Evolutionary conservation across 805 yeast species (phyloP).

Genomic region (Ogataea degrootiae): DNA sequence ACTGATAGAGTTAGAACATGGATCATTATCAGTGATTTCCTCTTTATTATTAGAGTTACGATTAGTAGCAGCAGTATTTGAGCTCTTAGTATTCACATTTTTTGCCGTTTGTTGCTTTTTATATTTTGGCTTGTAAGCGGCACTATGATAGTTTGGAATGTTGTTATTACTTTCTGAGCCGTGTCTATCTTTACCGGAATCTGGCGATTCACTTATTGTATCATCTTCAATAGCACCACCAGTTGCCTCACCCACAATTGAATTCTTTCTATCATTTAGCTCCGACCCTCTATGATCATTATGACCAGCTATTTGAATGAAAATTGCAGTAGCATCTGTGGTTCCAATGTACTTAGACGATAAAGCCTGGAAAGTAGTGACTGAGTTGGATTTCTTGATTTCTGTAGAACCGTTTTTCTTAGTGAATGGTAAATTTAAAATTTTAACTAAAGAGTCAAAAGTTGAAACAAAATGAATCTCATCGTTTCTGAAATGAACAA

Average conservation of each 20-base stretch:
- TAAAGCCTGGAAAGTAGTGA: conserved; percentile 17
- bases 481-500: conserved; percentile 5
- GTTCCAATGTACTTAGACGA: conserved; percentile 17
- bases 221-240: conserved; percentile 13
- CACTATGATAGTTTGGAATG: conserved; percentile 14
- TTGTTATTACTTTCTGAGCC: conserved; percentile 3
- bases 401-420: conserved; percentile 13
- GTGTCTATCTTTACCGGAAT: conserved; percentile 1
- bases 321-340: conserved; percentile 18
- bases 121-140: conserved; percentile 9
- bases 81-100: background rate
- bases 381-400: conserved; percentile 18
- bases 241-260: conserved; percentile 12
- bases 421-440: conserved; percentile 14
- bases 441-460: conserved; percentile 14
- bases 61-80: background rate
- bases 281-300: background rate
- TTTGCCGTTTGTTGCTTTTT: background rate
- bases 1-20: background rate
- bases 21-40: background rate
- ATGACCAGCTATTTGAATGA: conserved; percentile 12
- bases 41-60: background rate
- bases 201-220: conserved; percentile 3
- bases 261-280: conserved; percentile 2
- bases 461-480: conserved; percentile 14